Percentiles rank a stretch among this genome's conserved stretches.
Evolutionary conservation across 2,329 filamentous ascomycete genomes (phyloP).

Genomic region (Chaetomiaceae sp.): DNA sequence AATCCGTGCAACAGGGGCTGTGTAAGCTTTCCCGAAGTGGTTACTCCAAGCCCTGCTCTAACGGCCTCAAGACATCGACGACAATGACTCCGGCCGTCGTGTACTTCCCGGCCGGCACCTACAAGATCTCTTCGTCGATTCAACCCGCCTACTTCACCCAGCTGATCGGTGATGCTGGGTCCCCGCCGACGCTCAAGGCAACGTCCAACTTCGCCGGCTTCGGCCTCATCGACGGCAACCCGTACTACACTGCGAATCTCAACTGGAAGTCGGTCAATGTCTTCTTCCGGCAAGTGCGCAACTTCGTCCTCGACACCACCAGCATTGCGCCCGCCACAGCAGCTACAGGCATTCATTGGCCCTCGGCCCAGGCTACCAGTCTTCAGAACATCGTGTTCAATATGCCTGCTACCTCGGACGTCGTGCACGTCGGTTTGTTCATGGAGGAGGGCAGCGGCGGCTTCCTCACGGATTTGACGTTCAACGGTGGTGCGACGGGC

Average conservation of each 20-base stretch:
- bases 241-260: conserved; percentile 37
- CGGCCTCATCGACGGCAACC: conserved; percentile 44
- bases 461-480: conserved; percentile 49
- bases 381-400: conserved; percentile 54
- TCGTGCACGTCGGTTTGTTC: conserved; percentile 52
- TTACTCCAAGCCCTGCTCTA: not conserved
- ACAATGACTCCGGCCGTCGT: conserved; percentile 37
- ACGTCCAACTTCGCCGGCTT: conserved; percentile 43
- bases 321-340: conserved; percentile 41
- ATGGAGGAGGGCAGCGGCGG: conserved; percentile 42
- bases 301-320: conserved; percentile 54
- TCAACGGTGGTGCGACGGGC: conserved; percentile 52
- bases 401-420: conserved; percentile 42
- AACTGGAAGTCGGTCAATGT: conserved; percentile 53
- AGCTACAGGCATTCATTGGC: conserved; percentile 60
- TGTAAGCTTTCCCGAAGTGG: conserved; percentile 26
- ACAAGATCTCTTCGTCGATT: conserved; percentile 64
- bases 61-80: conserved; percentile 31
- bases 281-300: conserved; percentile 54
- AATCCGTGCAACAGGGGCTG: conserved; percentile 38
- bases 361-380: conserved; percentile 58
- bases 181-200: conserved; percentile 51
- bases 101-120: conserved; percentile 50
- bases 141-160: conserved; percentile 75
- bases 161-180: conserved; percentile 63